Conservation (phyloP, 306 rosid genomes). For the Medicago truncatula region DNA sequence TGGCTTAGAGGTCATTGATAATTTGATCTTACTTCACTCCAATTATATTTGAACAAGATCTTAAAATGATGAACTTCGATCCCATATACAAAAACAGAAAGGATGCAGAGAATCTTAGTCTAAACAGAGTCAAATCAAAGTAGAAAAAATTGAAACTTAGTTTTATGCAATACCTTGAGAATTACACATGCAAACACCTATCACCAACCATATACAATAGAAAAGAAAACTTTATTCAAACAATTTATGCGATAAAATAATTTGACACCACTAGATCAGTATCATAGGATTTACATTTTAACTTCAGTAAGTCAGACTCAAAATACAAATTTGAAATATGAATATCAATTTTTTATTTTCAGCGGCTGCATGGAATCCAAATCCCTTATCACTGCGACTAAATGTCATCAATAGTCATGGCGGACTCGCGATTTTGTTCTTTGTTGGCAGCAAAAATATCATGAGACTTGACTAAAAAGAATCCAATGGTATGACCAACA, state of each 20-base stretch:
- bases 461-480: conserved; percentile 47
- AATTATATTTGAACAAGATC: too few species aligned
- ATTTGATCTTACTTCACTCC: too few species aligned
- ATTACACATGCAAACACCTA: conserved; percentile 3
- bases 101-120: background rate
- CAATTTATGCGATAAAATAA: background rate
- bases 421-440: background rate
- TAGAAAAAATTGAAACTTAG: background rate
- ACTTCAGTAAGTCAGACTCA: background rate
- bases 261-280: background rate
- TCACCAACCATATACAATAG: background rate
- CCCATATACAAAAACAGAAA: background rate
- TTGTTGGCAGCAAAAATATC: conserved; percentile 37
- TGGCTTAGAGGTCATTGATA: too few species aligned
- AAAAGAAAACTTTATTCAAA: background rate
- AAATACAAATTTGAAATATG: background rate
- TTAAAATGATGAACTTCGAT: too few species aligned
- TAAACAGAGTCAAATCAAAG: background rate
- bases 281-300: background rate
- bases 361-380: background rate
- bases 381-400: conserved; percentile 5
- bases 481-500: conserved; percentile 62
- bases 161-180: background rate
- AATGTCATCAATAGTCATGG: background rate
- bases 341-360: background rate